phyloP scores from a whole-genome alignment of 2,329 filamentous ascomycete genomes.

The Hyphodiscus sp. region DNA sequence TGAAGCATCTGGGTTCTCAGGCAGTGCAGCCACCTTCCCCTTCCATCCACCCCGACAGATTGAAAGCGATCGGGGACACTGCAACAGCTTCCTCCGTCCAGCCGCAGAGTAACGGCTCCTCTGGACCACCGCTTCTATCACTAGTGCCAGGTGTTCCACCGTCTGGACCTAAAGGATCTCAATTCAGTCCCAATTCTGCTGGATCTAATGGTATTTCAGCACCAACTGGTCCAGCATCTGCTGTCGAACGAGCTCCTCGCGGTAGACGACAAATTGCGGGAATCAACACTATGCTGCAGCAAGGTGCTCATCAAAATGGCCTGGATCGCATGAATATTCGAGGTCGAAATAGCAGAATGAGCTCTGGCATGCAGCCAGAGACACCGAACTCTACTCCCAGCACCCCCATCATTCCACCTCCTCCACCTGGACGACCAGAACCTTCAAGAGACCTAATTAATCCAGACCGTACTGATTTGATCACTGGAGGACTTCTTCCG shows the following conservation, averaged over 20 bases:
- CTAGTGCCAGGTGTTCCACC: slow-evolving; percentile 24
- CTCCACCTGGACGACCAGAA: slow-evolving; percentile 35
- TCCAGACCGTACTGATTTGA: slow-evolving; percentile 25
- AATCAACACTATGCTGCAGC: slow-evolving; percentile 53
- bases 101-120: slow-evolving; percentile 27
- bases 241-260: slow-evolving; percentile 25
- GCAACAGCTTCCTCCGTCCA: slow-evolving; percentile 26
- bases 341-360: slow-evolving; percentile 30
- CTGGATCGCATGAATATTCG: slow-evolving; percentile 26
- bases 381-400: slow-evolving; percentile 43
- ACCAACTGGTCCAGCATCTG: slow-evolving; percentile 30
- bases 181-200: slow-evolving; percentile 22
- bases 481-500: slow-evolving; percentile 16
- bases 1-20: slow-evolving; percentile 39
- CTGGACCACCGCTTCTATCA: slow-evolving; percentile 28
- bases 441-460: slow-evolving; percentile 20
- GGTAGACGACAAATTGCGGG: slow-evolving; percentile 47
- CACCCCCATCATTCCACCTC: slow-evolving; percentile 48
- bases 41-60: slow-evolving; percentile 29
- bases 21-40: slow-evolving; percentile 23
- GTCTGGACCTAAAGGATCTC: slow-evolving; percentile 26
- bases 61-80: slow-evolving; percentile 21
- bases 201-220: slow-evolving; percentile 23
- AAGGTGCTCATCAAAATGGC: slow-evolving; percentile 39
- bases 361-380: slow-evolving; percentile 41